Percentiles rank a stretch among this genome's conserved stretches.
Evolutionary conservation across 805 yeast genomes (phyloP).

Genomic region (Metschnikowia cubensis): DNA sequence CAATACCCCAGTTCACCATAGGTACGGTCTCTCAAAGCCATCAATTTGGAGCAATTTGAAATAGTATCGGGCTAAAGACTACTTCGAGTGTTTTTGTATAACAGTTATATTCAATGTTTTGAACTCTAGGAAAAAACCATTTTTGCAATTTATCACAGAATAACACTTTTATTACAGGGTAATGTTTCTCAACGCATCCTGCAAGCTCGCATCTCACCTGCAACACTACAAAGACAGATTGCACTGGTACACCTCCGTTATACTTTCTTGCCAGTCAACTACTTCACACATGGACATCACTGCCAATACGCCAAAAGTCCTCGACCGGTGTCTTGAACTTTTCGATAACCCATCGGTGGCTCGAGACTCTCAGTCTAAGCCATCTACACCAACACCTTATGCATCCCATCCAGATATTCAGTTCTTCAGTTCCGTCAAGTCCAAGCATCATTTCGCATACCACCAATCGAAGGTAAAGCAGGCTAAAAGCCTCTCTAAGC

Average conservation of each 20-base stretch:
- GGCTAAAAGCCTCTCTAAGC: neutral
- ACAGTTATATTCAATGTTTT: too few species aligned
- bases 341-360: neutral
- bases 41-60: too few species aligned
- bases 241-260: neutral
- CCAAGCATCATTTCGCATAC: slow-evolving; percentile 34
- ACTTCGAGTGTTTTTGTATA: too few species aligned
- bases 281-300: slow-evolving; percentile 3
- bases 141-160: too few species aligned
- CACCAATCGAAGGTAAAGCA: slow-evolving; percentile 26
- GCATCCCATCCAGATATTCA: slow-evolving; percentile 36
- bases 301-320: slow-evolving; percentile 15
- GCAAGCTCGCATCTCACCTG: neutral
- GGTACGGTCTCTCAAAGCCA: too few species aligned
- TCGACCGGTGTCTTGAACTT: slow-evolving; percentile 13
- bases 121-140: too few species aligned
- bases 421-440: slow-evolving; percentile 34
- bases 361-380: neutral
- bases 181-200: neutral
- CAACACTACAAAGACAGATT: neutral
- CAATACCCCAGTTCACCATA: too few species aligned
- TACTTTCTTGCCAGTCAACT: too few species aligned
- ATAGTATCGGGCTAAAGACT: too few species aligned
- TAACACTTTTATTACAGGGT: too few species aligned
- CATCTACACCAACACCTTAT: slow-evolving; percentile 15